Conservation (phyloP, 208 protist species). For the Crithidia expoeki region DNA sequence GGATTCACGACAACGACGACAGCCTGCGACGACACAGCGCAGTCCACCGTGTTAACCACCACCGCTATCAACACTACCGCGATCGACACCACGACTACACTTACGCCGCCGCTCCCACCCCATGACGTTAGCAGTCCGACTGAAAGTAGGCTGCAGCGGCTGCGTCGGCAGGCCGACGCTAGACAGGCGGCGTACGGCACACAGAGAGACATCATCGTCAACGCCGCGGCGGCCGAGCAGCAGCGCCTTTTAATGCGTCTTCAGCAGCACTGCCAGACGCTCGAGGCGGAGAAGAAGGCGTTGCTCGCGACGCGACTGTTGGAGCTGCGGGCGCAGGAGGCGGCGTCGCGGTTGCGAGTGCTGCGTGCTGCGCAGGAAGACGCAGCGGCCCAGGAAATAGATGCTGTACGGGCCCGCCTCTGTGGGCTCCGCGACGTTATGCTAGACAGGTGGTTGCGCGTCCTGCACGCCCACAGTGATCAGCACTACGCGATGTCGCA, state of each 20-base stretch:
- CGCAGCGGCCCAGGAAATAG: conserved; percentile 19
- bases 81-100: background rate
- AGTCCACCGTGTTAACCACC: background rate
- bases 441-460: conserved; percentile 24
- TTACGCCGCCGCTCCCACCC: conserved; percentile 1
- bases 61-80: background rate
- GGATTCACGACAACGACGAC: background rate
- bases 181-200: conserved; percentile 17
- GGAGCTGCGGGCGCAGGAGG: conserved; percentile 24
- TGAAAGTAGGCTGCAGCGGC: background rate
- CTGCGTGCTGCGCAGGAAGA: conserved; percentile 28
- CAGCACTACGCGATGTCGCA: conserved; percentile 19
- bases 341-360: conserved; percentile 24
- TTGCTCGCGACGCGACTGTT: conserved; percentile 14
- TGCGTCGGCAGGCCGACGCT: background rate
- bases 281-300: conserved; percentile 14
- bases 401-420: conserved; percentile 27
- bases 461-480: conserved; percentile 20
- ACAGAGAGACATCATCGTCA: conserved; percentile 23
- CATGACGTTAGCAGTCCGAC: background rate
- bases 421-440: conserved; percentile 19
- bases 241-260: conserved; percentile 34
- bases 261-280: conserved; percentile 16
- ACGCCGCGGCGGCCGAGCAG: conserved; percentile 30
- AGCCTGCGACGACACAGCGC: background rate